A percentile compares a stretch with the other conserved stretches of the same genome.
Evolutionary conservation across 345 rosid species (phyloP).

Genomic region (Orychophragmus violaceus): DNA sequence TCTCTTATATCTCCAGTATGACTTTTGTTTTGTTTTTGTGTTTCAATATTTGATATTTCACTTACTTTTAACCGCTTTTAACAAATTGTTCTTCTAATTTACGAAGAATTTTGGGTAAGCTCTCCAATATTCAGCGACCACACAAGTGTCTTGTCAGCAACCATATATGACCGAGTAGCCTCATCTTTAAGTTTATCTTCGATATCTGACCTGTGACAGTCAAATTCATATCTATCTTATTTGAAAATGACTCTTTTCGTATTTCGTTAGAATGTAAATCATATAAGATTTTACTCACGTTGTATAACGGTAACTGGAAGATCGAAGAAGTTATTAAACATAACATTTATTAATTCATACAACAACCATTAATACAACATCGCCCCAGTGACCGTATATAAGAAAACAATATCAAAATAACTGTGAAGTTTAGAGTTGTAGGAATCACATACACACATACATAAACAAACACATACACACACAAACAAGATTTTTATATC

Average conservation of each 20-base stretch:
- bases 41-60: not conserved
- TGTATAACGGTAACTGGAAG: not conserved
- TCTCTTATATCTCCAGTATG: not conserved
- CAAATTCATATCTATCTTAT: not conserved
- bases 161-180: not conserved
- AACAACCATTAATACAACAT: not conserved
- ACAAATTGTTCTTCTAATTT: not conserved
- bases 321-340: not conserved
- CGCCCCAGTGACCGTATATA: conserved; percentile 12
- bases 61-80: not conserved
- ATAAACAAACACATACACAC: not conserved
- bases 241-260: not conserved
- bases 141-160: not conserved
- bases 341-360: conserved; percentile 6
- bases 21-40: not conserved
- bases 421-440: not conserved
- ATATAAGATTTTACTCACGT: not conserved
- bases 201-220: not conserved
- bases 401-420: not conserved
- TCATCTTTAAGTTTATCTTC: not conserved
- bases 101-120: not conserved
- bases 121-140: not conserved
- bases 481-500: not conserved
- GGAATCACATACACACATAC: not conserved
- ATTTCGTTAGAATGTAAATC: not conserved